phyloP scores from a whole-genome alignment of 805 yeast genomes.

The Vanderwaltozyma yarrowii region DNA sequence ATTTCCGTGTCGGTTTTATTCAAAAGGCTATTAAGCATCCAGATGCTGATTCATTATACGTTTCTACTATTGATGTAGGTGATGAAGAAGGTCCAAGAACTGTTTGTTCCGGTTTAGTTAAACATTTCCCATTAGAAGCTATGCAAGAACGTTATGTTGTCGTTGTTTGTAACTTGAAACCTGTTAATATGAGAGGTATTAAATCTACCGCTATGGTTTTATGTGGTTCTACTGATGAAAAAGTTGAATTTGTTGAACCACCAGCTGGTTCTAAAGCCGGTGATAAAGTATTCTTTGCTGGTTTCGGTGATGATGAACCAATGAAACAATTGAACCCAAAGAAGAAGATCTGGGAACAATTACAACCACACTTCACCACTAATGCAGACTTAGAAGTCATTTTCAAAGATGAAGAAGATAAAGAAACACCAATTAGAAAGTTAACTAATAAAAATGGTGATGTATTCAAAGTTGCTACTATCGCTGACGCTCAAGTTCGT shows the following conservation, averaged over 20 bases:
- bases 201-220: constrained; percentile 94
- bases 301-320: constrained; percentile 70
- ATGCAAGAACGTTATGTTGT: constrained; percentile 92
- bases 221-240: constrained; percentile 70
- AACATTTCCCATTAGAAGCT: constrained; percentile 79
- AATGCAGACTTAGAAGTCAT: constrained; percentile 65
- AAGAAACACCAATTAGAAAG: constrained; percentile 57
- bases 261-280: constrained; percentile 92
- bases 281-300: constrained; percentile 92
- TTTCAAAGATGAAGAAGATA: constrained; percentile 54
- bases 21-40: constrained; percentile 97
- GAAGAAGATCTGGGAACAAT: constrained; percentile 95
- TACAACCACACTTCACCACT: constrained; percentile 87
- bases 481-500: constrained; percentile 73
- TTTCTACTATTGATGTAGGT: constrained; percentile 93
- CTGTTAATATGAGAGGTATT: constrained; percentile 96
- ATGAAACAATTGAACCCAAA: constrained; percentile 91
- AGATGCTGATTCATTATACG: constrained; percentile 92
- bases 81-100: constrained; percentile 97
- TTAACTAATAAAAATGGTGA: constrained; percentile 77
- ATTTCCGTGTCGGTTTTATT: constrained; percentile 91
- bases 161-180: constrained; percentile 91
- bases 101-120: constrained; percentile 93
- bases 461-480: constrained; percentile 58
- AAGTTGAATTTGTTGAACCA: constrained; percentile 89